A percentile compares a stretch with the other conserved stretches of the same genome.
Evolutionary conservation across 108 stramenopile genomes (phyloP).

Genomic region (Nannochloropsis oceanica): DNA sequence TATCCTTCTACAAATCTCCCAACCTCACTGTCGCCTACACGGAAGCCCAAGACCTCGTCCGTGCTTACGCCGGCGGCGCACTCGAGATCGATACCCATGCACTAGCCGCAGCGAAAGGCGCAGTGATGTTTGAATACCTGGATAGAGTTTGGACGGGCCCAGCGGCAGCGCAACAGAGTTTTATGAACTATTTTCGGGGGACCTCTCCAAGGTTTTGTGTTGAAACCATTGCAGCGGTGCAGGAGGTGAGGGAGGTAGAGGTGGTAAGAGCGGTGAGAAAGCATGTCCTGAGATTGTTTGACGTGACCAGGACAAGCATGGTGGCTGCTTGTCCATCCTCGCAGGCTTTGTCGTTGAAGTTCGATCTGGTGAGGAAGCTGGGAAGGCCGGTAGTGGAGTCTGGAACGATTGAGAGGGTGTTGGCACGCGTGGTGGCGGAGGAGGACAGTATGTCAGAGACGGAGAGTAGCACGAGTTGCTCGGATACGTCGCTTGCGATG

Average conservation of each 20-base stretch:
- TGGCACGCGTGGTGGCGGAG: background rate
- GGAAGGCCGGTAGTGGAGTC: background rate
- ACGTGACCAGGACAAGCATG: background rate
- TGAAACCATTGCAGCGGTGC: background rate
- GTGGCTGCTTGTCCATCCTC: background rate
- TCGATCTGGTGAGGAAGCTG: background rate
- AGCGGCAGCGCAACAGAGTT: background rate
- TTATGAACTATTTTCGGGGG: background rate
- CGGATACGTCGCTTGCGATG: background rate
- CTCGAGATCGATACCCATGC: background rate
- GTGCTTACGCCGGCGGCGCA: background rate
- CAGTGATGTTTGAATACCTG: background rate
- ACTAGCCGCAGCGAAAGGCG: background rate
- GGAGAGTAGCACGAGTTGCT: background rate
- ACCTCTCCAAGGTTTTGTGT: background rate
- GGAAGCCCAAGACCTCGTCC: background rate
- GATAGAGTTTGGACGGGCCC: background rate
- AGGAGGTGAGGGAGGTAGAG: background rate
- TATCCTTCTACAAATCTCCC: background rate
- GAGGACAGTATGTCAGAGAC: background rate
- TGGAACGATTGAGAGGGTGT: background rate
- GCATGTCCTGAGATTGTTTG: background rate
- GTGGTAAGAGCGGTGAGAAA: background rate
- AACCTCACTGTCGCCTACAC: background rate
- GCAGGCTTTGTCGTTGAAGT: background rate